A percentile compares a stretch with the other conserved stretches of the same genome.
phyloP scores from a whole-genome alignment of 805 yeast species.

The Danielia reshetovae region DNA sequence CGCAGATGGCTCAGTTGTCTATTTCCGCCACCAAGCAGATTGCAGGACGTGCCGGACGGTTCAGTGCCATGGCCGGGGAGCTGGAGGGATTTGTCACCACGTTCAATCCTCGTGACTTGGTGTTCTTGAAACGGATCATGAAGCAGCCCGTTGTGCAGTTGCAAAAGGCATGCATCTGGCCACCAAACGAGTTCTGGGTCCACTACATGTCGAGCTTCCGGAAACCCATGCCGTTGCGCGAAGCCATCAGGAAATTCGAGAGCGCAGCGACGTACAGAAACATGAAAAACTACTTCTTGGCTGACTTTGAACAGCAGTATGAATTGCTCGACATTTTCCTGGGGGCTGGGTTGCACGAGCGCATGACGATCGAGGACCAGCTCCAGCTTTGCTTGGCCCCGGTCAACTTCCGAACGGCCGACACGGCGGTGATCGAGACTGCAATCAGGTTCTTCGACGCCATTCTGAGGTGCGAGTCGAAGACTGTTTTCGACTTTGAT shows the following conservation, averaged over 20 bases:
- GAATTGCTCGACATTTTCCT: slow-evolving; percentile 44
- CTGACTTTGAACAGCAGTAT: slow-evolving; percentile 36
- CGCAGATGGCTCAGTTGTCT: slow-evolving; percentile 41
- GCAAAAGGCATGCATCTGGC: slow-evolving; percentile 70
- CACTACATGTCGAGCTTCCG: slow-evolving; percentile 62
- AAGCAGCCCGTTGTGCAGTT: slow-evolving; percentile 49
- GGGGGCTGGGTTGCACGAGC: slow-evolving; percentile 21
- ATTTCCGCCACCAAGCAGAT: slow-evolving; percentile 81
- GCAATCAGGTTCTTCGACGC: slow-evolving; percentile 47
- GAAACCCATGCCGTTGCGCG: slow-evolving; percentile 40
- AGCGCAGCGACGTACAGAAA: slow-evolving; percentile 25
- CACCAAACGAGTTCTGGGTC: slow-evolving; percentile 68
- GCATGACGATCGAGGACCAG: slow-evolving; percentile 51
- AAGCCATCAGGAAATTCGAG: slow-evolving; percentile 48
- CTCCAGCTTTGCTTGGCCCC: slow-evolving; percentile 62
- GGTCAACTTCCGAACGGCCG: slow-evolving; percentile 29
- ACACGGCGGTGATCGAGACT: slow-evolving; percentile 36
- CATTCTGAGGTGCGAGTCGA: slow-evolving; percentile 52
- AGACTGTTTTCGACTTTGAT: slow-evolving; percentile 51
- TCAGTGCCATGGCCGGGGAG: slow-evolving; percentile 30
- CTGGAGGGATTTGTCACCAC: slow-evolving; percentile 54
- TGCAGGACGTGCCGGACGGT: slow-evolving; percentile 96
- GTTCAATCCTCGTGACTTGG: slow-evolving; percentile 40
- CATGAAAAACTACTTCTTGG: slow-evolving; percentile 29
- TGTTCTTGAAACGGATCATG: slow-evolving; percentile 45